These are phyloP conservation scores for Phytophthora pisi DNA, from an alignment of 352 stramenopile species.

Conservation along the genomic window DNA sequence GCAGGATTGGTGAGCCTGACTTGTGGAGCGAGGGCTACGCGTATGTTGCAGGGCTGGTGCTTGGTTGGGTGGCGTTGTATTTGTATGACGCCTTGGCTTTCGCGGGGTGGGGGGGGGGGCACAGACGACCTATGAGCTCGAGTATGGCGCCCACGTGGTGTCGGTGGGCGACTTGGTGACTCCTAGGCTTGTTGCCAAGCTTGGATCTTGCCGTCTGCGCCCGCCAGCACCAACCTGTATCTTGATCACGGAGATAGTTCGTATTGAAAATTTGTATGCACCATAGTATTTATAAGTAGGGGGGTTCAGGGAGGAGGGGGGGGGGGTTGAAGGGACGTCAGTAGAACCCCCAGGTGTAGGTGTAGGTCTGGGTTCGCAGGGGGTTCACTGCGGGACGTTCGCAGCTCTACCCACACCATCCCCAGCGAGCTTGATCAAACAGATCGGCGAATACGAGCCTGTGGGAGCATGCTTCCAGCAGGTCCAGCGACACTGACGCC, in stretches of 20 bases:
- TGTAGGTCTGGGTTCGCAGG: background rate
- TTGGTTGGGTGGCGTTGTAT: background rate
- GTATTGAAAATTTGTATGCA: background rate
- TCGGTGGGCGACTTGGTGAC: background rate
- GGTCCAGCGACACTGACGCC: too few relatives aligned
- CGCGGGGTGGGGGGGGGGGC: background rate
- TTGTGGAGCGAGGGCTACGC: background rate
- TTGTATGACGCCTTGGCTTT: background rate
- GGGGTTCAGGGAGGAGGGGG: too few relatives aligned
- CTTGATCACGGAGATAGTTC: background rate
- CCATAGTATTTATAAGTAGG: background rate
- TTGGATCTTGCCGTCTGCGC: background rate
- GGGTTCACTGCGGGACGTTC: background rate
- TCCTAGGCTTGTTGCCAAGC: background rate
- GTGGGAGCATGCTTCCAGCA: too few relatives aligned
- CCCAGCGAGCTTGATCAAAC: too few relatives aligned
- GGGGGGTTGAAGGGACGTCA: background rate
- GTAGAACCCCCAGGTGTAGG: background rate
- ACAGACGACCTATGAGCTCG: background rate
- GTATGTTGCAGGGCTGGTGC: background rate
- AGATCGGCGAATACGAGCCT: too few relatives aligned
- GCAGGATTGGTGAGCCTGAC: background rate
- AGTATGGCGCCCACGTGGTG: background rate
- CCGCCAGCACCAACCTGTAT: too few relatives aligned
- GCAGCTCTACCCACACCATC: background rate